phyloP scores from a whole-genome alignment of 768 basidiomycete genomes.

The Gymnopilus dilepis region DNA sequence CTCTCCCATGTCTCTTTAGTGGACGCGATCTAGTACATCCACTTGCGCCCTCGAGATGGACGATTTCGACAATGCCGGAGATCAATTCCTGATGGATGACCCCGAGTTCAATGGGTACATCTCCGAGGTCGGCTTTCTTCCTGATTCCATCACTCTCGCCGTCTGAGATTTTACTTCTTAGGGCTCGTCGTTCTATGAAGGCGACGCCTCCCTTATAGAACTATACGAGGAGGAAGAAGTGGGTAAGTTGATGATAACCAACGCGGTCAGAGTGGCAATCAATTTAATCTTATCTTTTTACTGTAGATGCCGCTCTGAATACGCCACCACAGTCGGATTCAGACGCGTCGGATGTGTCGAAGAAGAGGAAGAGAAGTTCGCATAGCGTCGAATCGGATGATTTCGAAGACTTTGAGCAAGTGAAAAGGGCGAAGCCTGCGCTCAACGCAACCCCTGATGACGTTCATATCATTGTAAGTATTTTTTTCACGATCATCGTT shows the following conservation, averaged over 20 bases:
- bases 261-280: no score
- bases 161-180: not conserved
- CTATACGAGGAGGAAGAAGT: constrained; percentile 3
- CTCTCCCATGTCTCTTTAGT: no score
- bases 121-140: not conserved
- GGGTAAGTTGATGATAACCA: no score
- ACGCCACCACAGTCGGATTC: not conserved
- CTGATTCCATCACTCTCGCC: not conserved
- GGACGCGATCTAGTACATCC: no score
- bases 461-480: constrained; percentile 2
- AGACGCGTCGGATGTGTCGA: not conserved
- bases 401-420: not conserved
- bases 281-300: not conserved
- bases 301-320: not conserved
- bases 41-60: not conserved
- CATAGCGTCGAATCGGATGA: not conserved
- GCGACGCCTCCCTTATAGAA: constrained; percentile 7
- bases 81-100: not conserved
- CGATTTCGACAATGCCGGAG: no score
- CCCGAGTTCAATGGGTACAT: not conserved
- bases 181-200: constrained; percentile 10
- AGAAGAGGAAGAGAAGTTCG: not conserved
- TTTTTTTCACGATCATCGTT: not conserved
- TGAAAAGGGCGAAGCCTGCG: not conserved
- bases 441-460: not conserved